These are phyloP conservation scores for Paulownia fortunei DNA, from an alignment of 257 asterid species.

Conservation along the genomic window DNA sequence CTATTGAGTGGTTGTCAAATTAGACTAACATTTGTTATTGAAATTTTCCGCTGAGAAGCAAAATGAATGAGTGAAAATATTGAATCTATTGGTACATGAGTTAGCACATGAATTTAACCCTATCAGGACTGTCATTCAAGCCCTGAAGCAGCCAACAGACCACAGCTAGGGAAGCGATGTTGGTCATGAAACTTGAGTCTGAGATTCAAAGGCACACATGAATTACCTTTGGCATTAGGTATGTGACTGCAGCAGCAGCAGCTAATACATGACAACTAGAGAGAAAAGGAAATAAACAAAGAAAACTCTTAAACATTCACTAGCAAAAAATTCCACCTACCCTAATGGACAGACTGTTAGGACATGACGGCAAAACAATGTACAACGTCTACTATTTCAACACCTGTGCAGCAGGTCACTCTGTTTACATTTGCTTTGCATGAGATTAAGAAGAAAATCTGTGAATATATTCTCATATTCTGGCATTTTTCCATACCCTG, in stretches of 20 bases:
- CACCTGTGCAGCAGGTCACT: conserved; percentile 25
- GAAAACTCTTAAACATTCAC: neutral
- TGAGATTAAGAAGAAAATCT: conserved; percentile 77
- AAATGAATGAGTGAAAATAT: too few relatives aligned
- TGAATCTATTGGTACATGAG: too few relatives aligned
- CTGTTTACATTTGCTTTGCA: conserved; percentile 47
- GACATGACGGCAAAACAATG: conserved; percentile 19
- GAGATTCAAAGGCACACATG: neutral
- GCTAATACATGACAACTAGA: neutral
- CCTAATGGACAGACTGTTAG: neutral
- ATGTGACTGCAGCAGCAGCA: too few relatives aligned
- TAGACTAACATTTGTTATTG: too few relatives aligned
- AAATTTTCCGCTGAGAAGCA: too few relatives aligned
- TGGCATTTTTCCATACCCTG: conserved; percentile 94
- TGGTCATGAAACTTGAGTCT: neutral
- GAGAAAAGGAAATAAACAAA: neutral
- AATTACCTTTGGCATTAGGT: too few relatives aligned
- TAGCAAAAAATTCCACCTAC: neutral
- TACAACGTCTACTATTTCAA: conserved; percentile 32
- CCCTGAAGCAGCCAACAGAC: too few relatives aligned
- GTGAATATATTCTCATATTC: conserved; percentile 87
- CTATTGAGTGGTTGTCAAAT: too few relatives aligned
- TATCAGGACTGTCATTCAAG: too few relatives aligned
- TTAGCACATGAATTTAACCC: too few relatives aligned
- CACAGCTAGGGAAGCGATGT: neutral